Evolutionary conservation across 164 flowering plant species (phyloP), one percentile per base, ranked within the genome.

Genomic region (Vitis cinerea): DNA sequence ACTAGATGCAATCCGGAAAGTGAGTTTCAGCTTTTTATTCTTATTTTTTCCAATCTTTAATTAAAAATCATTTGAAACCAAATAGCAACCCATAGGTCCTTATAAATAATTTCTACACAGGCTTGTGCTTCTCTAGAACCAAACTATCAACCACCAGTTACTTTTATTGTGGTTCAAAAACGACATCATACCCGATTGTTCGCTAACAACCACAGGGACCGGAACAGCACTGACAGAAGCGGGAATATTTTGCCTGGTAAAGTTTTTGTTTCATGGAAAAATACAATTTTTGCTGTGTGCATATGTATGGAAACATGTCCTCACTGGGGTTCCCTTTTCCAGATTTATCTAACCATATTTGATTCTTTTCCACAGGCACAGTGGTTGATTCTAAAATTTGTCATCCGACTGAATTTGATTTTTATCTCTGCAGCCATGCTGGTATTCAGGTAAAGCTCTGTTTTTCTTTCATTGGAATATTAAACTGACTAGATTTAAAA

Each of bases 371-470:
- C 7, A 37, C 44, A 37, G 98, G 98, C 50, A 94, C 98, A 0
- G 97, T 94, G 49, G 94, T 94, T 58, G 98, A 94, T 73, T 54
- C 92, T 12, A 88, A 86, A 72, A 91, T 94, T 16, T 94, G 98
- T 70, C 98, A 94, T 74, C 98, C 98, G 1, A 83, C 93, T 1
- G 97, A 94, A 70, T 94, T 92, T 73, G 98, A 94, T 63, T 94
- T 94, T 68, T 94, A 88, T 70, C 96, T 94, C 58, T 94, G 98
- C 68, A 94, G 98, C 78, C 98, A 94, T 76, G 98, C 98, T 55
- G 96, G 97, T 15, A 90, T 94, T 77, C 96, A 92, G 96, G 98
- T 90, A 63, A 6, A 59, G 11, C 61, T 67, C 2, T 31, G 12
- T 52, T 58, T 16, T 44, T 9, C 11, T 27, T 30, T 29, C 30